Conservation (phyloP, 768 basidiomycete genomes). For the Suillus luteus region DNA sequence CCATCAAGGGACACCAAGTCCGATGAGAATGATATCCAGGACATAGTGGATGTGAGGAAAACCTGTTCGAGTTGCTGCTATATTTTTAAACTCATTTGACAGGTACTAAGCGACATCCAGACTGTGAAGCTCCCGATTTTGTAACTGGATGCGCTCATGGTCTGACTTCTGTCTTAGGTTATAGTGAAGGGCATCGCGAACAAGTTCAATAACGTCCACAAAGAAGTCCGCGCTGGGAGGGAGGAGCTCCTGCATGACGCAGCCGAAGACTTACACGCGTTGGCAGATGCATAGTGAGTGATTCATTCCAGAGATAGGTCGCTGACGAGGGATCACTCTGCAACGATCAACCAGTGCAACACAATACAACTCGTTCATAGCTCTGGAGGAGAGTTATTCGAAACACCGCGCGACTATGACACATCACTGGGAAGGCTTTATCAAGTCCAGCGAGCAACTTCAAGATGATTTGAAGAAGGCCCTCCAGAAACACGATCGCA, state of each 20-base stretch:
- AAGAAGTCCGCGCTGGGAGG: slow-evolving; percentile 46
- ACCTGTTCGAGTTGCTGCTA: neutral
- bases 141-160: slow-evolving; percentile 3
- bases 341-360: slow-evolving; percentile 37
- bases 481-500: slow-evolving; percentile 51
- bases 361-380: slow-evolving; percentile 56
- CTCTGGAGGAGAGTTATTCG: slow-evolving; percentile 57
- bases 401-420: slow-evolving; percentile 42
- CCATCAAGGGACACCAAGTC: neutral
- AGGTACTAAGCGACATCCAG: slow-evolving; percentile 56
- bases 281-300: slow-evolving; percentile 36
- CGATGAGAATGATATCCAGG: slow-evolving; percentile 24
- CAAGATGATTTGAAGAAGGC: slow-evolving; percentile 37
- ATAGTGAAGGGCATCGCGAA: slow-evolving; percentile 47
- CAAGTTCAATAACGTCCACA: slow-evolving; percentile 49
- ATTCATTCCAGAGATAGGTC: neutral
- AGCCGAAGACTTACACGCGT: slow-evolving; percentile 43
- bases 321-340: neutral
- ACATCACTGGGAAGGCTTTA: slow-evolving; percentile 43
- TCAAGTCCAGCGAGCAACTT: slow-evolving; percentile 41
- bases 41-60: slow-evolving; percentile 46
- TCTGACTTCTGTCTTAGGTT: slow-evolving; percentile 40
- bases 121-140: slow-evolving; percentile 32
- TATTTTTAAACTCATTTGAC: neutral
- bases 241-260: slow-evolving; percentile 50